Percentiles rank a stretch among this genome's conserved stretches.
Evolutionary conservation across 1,139 yeast genomes (phyloP).

Genomic region (Debaryomyces sp.): DNA sequence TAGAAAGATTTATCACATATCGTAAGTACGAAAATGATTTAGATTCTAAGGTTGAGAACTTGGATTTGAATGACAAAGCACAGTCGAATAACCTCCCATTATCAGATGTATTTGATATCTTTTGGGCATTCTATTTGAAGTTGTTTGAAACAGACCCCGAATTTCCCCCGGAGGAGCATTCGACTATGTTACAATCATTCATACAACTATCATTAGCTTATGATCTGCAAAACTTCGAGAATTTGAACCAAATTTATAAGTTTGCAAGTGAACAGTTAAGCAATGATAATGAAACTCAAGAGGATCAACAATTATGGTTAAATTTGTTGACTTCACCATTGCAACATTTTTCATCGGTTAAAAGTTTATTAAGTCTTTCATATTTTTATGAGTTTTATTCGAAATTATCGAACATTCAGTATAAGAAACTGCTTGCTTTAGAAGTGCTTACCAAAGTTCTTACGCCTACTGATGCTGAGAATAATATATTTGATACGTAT

Average conservation of each 20-base stretch:
- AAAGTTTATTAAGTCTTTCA: slow-evolving; percentile 32
- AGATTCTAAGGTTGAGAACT: not conserved
- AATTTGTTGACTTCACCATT: slow-evolving; percentile 63
- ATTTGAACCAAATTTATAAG: slow-evolving; percentile 63
- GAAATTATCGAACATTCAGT: slow-evolving; percentile 32
- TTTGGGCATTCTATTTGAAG: slow-evolving; percentile 65
- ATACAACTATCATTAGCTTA: slow-evolving; percentile 66
- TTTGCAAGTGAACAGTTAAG: slow-evolving; percentile 56
- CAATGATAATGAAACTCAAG: slow-evolving; percentile 19
- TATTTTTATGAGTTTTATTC: slow-evolving; percentile 46
- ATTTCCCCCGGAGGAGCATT: slow-evolving; percentile 64
- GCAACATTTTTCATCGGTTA: slow-evolving; percentile 37
- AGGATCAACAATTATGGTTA: slow-evolving; percentile 49
- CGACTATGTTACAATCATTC: slow-evolving; percentile 65
- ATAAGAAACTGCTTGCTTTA: slow-evolving; percentile 44
- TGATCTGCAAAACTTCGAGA: slow-evolving; percentile 62
- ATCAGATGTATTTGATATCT: slow-evolving; percentile 52
- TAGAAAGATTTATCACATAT: slow-evolving; percentile 72
- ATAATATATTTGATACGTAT: slow-evolving; percentile 18
- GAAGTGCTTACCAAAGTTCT: slow-evolving; percentile 46
- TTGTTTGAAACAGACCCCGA: slow-evolving; percentile 62
- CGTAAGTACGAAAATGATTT: slow-evolving; percentile 38
- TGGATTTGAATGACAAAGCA: slow-evolving; percentile 8
- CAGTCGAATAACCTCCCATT: slow-evolving; percentile 2
- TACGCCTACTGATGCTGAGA: slow-evolving; percentile 14